Conservation (phyloP, 345 rosid species). For the Euphorbia peplus region DNA sequence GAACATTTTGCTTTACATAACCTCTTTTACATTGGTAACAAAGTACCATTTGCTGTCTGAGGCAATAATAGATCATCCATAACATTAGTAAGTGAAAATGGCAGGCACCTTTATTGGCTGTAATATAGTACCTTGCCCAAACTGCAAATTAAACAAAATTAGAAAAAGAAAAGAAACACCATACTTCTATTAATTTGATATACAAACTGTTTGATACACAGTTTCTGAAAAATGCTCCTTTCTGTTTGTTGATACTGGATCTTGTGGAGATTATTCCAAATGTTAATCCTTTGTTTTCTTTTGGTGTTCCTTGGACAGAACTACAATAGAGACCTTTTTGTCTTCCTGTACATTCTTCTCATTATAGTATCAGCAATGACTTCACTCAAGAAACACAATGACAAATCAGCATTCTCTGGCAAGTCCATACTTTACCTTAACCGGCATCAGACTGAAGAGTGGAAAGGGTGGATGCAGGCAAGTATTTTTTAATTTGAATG, state of each 20-base stretch:
- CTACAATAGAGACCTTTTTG: slow-evolving; percentile 91
- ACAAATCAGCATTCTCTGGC: slow-evolving; percentile 75
- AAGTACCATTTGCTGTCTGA: neutral
- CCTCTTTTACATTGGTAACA: neutral
- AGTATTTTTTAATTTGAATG: slow-evolving; percentile 38
- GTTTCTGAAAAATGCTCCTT: slow-evolving; percentile 4
- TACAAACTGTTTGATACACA: neutral
- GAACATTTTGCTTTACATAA: neutral
- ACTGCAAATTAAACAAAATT: neutral
- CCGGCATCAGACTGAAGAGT: slow-evolving; percentile 96
- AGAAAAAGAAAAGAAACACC: neutral
- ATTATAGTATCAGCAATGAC: slow-evolving; percentile 86
- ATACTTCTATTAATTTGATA: neutral
- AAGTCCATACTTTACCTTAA: slow-evolving; percentile 79
- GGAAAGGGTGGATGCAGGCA: slow-evolving; percentile 99
- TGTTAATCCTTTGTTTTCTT: slow-evolving; percentile 12
- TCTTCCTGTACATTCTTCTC: slow-evolving; percentile 81
- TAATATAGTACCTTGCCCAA: neutral
- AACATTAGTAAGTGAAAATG: neutral
- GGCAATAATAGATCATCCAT: neutral
- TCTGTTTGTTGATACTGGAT: neutral
- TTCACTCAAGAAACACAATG: slow-evolving; percentile 75
- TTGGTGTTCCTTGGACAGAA: slow-evolving; percentile 49
- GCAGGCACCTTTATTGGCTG: neutral
- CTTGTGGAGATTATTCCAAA: neutral